phyloP scores from a whole-genome alignment of 805 yeast genomes.

The Candida khao-thaluensis region DNA sequence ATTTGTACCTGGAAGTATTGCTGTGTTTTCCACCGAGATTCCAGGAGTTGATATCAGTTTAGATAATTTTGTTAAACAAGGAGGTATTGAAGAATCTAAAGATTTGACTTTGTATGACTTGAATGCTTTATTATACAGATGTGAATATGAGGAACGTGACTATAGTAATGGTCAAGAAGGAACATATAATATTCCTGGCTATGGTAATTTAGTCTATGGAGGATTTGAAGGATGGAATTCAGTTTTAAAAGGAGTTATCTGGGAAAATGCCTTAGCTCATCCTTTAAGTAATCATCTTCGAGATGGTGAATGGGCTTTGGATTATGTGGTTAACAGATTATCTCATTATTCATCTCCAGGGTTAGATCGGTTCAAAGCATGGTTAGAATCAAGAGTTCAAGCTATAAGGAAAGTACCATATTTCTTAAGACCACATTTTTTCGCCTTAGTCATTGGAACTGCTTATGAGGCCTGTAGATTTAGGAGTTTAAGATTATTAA shows the following conservation, averaged over 20 bases:
- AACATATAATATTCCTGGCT: constrained; percentile 67
- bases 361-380: constrained; percentile 55
- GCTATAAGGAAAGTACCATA: constrained; percentile 69
- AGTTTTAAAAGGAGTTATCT: constrained; percentile 59
- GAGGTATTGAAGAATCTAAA: constrained; percentile 72
- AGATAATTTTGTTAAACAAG: constrained; percentile 66
- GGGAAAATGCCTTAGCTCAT: constrained; percentile 75
- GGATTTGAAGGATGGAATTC: constrained; percentile 94
- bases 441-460: constrained; percentile 76
- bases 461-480: constrained; percentile 80
- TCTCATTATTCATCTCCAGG: constrained; percentile 52
- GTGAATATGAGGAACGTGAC: constrained; percentile 88
- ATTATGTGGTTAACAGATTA: constrained; percentile 64
- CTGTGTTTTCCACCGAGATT: constrained; percentile 71
- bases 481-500: constrained; percentile 59
- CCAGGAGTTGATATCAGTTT: constrained; percentile 63
- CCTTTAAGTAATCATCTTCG: constrained; percentile 80
- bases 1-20: constrained; percentile 90
- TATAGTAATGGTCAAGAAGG: constrained; percentile 71
- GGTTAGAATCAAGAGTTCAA: constrained; percentile 67
- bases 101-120: constrained; percentile 64
- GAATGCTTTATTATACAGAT: constrained; percentile 70
- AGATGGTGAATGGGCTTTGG: constrained; percentile 87
- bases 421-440: constrained; percentile 82
- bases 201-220: constrained; percentile 76